Conservation (phyloP, 1,284 basidiomycete species). For the Boletus calvinii region DNA sequence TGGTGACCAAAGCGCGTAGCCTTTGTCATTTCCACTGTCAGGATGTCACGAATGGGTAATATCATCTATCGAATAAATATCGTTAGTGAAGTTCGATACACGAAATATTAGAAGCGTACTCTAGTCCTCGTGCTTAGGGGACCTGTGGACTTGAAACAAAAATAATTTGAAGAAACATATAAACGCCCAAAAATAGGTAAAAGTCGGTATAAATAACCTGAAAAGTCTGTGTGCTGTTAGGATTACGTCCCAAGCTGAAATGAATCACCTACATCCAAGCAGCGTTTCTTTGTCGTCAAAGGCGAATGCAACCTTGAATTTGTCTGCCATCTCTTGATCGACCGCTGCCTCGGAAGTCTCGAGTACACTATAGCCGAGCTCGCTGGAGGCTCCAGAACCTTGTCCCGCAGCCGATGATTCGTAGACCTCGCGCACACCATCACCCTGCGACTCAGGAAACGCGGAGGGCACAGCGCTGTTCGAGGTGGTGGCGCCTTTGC, state of each 20-base stretch:
- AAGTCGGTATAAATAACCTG: conserved; percentile 83
- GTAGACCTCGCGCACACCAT: conserved; percentile 55
- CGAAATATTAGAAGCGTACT: conserved; percentile 43
- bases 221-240: conserved; percentile 55
- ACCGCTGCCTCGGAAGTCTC: conserved; percentile 62
- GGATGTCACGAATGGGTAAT: conserved; percentile 84
- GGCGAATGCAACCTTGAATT: conserved; percentile 79
- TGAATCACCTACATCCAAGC: conserved; percentile 69
- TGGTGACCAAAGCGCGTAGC: conserved; percentile 88
- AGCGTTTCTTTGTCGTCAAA: conserved; percentile 85
- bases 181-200: conserved; percentile 84
- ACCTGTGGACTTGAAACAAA: conserved; percentile 87
- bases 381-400: conserved; percentile 41
- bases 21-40: conserved; percentile 81
- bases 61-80: conserved; percentile 69
- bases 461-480: conserved; percentile 8
- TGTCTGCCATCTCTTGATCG: conserved; percentile 67
- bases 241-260: conserved; percentile 9
- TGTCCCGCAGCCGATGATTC: conserved; percentile 29
- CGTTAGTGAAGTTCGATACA: conserved; percentile 13
- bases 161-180: conserved; percentile 84
- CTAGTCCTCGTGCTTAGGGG: conserved; percentile 74
- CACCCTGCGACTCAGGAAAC: conserved; percentile 14
- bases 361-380: conserved; percentile 74
- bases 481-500: conserved; percentile 39